Conservation (phyloP, 768 basidiomycete species). For the Mycena latifolia region DNA sequence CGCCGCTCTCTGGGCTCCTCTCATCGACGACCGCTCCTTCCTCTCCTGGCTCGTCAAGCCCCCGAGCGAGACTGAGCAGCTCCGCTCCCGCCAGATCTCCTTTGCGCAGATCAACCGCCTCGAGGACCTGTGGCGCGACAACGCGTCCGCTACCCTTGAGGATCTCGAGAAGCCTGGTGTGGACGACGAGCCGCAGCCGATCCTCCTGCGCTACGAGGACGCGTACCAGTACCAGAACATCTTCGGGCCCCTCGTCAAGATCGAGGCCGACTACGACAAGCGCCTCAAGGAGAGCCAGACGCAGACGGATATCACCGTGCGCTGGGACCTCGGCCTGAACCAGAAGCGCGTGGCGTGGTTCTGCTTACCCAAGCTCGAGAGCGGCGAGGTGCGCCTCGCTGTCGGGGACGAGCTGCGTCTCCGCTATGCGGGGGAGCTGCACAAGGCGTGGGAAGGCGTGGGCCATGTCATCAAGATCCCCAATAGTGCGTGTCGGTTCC, state of each 20-base stretch:
- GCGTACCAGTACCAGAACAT: slow-evolving; percentile 99
- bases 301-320: slow-evolving; percentile 94
- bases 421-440: slow-evolving; percentile 89
- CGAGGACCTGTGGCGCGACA: slow-evolving; percentile 98
- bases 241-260: slow-evolving; percentile 98
- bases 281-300: slow-evolving; percentile 98
- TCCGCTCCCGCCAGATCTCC: slow-evolving; percentile 96
- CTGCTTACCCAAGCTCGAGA: slow-evolving; percentile 94
- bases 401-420: slow-evolving; percentile 96
- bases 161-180: slow-evolving; percentile 98
- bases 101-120: slow-evolving; percentile 97
- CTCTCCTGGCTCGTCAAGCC: slow-evolving; percentile 99
- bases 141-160: slow-evolving; percentile 93
- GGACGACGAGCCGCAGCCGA: slow-evolving; percentile 96
- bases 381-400: slow-evolving; percentile 96
- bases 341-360: slow-evolving; percentile 99
- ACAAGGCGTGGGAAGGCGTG: slow-evolving; percentile 96
- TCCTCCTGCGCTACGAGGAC: slow-evolving; percentile 93
- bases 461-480: slow-evolving; percentile 99
- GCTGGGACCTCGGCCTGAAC: slow-evolving; percentile 98
- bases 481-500: slow-evolving; percentile 77
- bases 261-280: slow-evolving; percentile 99
- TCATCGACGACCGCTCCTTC: slow-evolving; percentile 98
- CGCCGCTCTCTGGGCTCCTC: slow-evolving; percentile 95
- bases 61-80: slow-evolving; percentile 95